These are phyloP conservation scores for Nitzschia sp. DNA, from an alignment of 108 stramenopile genomes.

Conservation along the genomic window DNA sequence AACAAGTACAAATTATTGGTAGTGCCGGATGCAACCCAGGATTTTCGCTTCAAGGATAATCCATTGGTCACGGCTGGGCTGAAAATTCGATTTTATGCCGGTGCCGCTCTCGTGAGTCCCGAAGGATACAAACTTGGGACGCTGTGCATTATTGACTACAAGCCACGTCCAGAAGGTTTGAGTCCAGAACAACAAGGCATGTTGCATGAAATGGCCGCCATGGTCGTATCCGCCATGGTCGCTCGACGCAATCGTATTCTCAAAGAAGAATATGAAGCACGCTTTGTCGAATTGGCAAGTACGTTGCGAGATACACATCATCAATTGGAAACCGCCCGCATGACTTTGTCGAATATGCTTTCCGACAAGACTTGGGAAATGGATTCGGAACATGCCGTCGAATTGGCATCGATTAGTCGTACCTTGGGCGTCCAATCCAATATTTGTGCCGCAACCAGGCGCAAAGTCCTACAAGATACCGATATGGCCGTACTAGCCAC, in stretches of 20 bases:
- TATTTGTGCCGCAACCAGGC: neutral
- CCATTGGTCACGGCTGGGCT: slow-evolving; percentile 66
- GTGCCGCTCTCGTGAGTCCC: slow-evolving; percentile 56
- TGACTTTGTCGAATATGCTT: neutral
- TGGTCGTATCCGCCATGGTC: slow-evolving; percentile 44
- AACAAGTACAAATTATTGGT: slow-evolving; percentile 42
- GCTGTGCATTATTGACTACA: slow-evolving; percentile 61
- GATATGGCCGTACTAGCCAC: slow-evolving; percentile 1
- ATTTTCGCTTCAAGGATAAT: slow-evolving; percentile 73
- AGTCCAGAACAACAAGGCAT: slow-evolving; percentile 50
- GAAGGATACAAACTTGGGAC: slow-evolving; percentile 70
- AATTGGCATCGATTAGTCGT: neutral
- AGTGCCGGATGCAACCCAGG: slow-evolving; percentile 60
- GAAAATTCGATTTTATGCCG: slow-evolving; percentile 78
- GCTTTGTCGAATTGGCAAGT: neutral
- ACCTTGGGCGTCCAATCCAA: slow-evolving; percentile 1
- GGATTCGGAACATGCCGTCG: neutral
- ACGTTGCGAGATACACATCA: neutral
- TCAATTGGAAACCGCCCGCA: neutral
- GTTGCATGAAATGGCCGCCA: slow-evolving; percentile 47
- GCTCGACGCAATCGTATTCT: slow-evolving; percentile 32
- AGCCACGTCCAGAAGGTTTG: slow-evolving; percentile 46
- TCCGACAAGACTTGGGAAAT: neutral
- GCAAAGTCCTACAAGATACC: slow-evolving; percentile 2
- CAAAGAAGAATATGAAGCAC: slow-evolving; percentile 9